Evolutionary conservation across 768 basidiomycete species (phyloP), one percentile per base, ranked within the genome.

Genomic region (Arthromyces matolae): DNA sequence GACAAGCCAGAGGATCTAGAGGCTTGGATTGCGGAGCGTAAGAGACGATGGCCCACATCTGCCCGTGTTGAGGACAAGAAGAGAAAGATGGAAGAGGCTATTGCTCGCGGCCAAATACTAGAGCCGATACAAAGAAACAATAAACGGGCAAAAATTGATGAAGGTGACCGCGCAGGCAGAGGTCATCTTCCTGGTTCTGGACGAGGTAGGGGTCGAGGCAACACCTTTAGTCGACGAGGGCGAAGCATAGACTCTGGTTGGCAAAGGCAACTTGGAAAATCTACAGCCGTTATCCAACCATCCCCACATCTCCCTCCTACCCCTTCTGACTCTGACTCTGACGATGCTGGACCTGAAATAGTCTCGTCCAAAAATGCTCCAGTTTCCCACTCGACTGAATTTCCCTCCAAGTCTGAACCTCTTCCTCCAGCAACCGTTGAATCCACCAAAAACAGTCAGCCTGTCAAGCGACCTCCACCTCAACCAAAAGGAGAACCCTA

Each of bases 11-110:
- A 93, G 58, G 80, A 84, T 7, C 69, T 97, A 49, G 80, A 79
- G 18, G 80, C 78, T 25, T 98, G 95, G 95, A 79, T 95, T 39
- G 82, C 79, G 12, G 94, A 97, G 59, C 83, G 95, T 33, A 93
- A 82, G 65, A 83, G 80, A 56, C 80, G 87, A 13, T 98, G 87
- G 74, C 95, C 95, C 9, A 88, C 83, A 14, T 62, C 77, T 24
- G 60, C 72, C 39, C 78, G 81, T 20, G 74, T 90, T 2, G 80
- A 79, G 49, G 90, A 95, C 36, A 96, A 94, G 73, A 85, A 84
- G 57, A 75, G 79, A 54, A 91, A 87, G 60, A 62, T 82, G 19
- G 78, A 84, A 51, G 90, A 92, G 53, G 93, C 92, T 8, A 69
- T 80, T 27, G 82, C 81, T n/a, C 77, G 87, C 44, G 93, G 93